Conservation (phyloP, 495 filamentous ascomycete species). For the Trichoderma parareesei region DNA sequence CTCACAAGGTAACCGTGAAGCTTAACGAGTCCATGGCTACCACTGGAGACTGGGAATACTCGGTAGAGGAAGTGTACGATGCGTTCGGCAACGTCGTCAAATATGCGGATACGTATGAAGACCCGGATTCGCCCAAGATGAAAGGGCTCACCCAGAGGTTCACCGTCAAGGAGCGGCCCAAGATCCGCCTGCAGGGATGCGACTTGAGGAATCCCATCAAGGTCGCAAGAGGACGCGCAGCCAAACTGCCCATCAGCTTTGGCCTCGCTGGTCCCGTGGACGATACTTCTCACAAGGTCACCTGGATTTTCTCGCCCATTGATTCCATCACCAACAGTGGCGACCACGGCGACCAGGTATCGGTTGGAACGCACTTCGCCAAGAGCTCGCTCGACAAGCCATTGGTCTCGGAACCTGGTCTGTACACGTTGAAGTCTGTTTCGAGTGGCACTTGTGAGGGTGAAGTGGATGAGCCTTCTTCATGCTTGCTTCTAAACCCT, state of each 20-base stretch:
- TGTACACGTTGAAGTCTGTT: constrained; percentile 75
- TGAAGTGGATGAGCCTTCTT: constrained; percentile 84
- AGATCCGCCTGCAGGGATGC: constrained; percentile 60
- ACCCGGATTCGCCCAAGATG: constrained; percentile 52
- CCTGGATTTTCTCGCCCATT: constrained; percentile 62
- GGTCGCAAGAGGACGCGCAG: constrained; percentile 62
- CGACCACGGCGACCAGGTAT: constrained; percentile 48
- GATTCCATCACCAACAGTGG: constrained; percentile 55
- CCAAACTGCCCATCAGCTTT: constrained; percentile 66
- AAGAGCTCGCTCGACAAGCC: constrained; percentile 43
- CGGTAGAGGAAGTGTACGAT: constrained; percentile 85
- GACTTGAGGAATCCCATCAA: constrained; percentile 72
- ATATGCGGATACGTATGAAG: constrained; percentile 60
- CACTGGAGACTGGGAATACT: constrained; percentile 77
- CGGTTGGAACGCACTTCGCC: constrained; percentile 43
- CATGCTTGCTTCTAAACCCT: constrained; percentile 82
- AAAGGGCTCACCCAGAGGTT: constrained; percentile 67
- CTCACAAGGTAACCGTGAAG: constrained; percentile 64
- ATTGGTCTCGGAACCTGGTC: constrained; percentile 63
- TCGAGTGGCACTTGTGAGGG: constrained; percentile 73
- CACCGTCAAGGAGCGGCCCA: constrained; percentile 78
- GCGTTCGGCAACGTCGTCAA: constrained; percentile 79
- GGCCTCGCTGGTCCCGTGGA: constrained; percentile 49
- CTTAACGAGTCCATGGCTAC: constrained; percentile 79
- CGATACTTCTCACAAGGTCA: constrained; percentile 49